Base-by-base conservation (phyloP, 2,329 filamentous ascomycete genomes). In the Didymella keratinophila region DNA sequence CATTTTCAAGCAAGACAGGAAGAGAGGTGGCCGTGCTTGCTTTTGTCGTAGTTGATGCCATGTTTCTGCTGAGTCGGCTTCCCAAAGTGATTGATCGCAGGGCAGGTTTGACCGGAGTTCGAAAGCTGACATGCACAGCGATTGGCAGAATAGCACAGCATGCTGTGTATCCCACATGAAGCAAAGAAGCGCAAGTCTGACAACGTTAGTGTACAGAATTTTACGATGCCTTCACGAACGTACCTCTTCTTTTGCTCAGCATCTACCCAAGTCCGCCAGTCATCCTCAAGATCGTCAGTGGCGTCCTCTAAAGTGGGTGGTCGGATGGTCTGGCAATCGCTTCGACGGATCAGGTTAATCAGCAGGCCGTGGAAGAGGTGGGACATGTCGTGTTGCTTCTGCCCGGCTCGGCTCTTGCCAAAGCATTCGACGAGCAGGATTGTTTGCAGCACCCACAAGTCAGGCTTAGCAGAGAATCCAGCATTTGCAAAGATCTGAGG, bases 121-220 rank as follows among this genome's bases (percentile, higher is more conserved):
- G 48, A 88, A 88, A 0, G 86, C 84, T 1, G 85, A 88, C 86
- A 88, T 88, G 72, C 86, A 88, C 0, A 89, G 79, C 4, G 84
- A 87, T 66, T 88, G 86, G n/a, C 84, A 87, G 69, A 88, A 88
- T 0, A 88, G 77, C 0, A 88, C 84, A 0, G 86, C 86, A 59
- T 88, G 86, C 53, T 88, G 86, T 0, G 85, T 87, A 63, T 88
- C 86, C 86, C 86, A 88, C 78, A 88, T 84, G 68, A 89, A 89
- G 66, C 85, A 88, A 5, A 87, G 76, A 37, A 87, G 79, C 0
- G 85, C 84, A 0, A 86, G 73, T 51, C 80, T 81, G 28, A 18
- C 2, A 34, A 14, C 18, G 28, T 56, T 43, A 62, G 34, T 14
- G 23, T n/a, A 34, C 18, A n/a, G 46, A n/a, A 4, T 14, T 37